Evolutionary conservation across 768 basidiomycete species (phyloP).

Genomic region (Leccinum olivaceopallidum): DNA sequence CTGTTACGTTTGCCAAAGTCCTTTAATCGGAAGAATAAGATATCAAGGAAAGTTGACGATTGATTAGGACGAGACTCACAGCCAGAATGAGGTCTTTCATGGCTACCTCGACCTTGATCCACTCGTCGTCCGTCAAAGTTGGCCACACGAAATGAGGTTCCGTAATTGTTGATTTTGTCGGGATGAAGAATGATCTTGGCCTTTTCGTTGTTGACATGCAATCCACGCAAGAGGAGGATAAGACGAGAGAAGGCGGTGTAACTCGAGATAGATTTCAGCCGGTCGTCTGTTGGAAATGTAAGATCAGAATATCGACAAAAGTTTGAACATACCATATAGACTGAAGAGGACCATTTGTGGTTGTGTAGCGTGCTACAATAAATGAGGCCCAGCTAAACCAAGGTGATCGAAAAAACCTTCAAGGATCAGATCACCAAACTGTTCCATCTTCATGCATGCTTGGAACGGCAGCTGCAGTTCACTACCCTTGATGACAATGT

Average conservation of each 20-base stretch:
- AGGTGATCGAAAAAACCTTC: constrained; percentile 36
- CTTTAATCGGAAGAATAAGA: constrained; percentile 37
- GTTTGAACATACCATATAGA: constrained; percentile 67
- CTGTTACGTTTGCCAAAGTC: constrained; percentile 99
- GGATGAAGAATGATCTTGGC: constrained; percentile 93
- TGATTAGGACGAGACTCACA: constrained; percentile 38
- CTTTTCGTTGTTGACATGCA: constrained; percentile 99
- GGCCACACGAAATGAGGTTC: constrained; percentile 99
- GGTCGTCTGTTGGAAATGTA: constrained; percentile 66
- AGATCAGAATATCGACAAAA: constrained; percentile 6
- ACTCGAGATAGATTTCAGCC: constrained; percentile 98
- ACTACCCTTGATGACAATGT: constrained; percentile 99
- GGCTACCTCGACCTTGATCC: constrained; percentile 99
- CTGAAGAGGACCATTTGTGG: constrained; percentile 99
- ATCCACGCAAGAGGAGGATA: constrained; percentile 92
- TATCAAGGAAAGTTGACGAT: not conserved
- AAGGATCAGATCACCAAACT: constrained; percentile 96
- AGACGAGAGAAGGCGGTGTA: constrained; percentile 99
- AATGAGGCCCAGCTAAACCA: not conserved
- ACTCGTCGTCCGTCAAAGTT: constrained; percentile 87
- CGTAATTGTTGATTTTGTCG: constrained; percentile 74
- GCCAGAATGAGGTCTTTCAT: constrained; percentile 96
- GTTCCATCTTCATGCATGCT: constrained; percentile 99
- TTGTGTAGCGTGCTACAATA: constrained; percentile 82
- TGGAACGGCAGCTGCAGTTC: constrained; percentile 99